phyloP scores from a whole-genome alignment of 768 basidiomycete genomes.

The Calvatia gigantea region DNA sequence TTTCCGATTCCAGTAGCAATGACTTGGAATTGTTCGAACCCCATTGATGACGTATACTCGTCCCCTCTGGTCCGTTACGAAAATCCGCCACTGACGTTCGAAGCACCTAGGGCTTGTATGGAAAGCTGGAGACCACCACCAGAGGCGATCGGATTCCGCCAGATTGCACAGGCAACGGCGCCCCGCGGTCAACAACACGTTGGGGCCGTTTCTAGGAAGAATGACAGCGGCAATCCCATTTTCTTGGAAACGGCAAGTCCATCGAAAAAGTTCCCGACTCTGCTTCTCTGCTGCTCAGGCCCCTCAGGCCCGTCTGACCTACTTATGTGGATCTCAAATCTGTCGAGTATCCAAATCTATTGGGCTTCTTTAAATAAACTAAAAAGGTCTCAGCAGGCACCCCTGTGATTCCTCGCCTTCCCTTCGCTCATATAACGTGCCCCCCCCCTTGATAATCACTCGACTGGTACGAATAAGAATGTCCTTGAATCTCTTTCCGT shows the following conservation, averaged over 20 bases:
- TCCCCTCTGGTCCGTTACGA: no score
- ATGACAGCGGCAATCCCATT: slow-evolving; percentile 10
- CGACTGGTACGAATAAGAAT: background rate
- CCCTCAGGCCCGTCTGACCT: no score
- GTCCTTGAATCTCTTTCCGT: background rate
- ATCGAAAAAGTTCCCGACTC: background rate
- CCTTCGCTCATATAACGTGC: background rate
- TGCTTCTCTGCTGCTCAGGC: background rate
- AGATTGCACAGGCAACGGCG: background rate
- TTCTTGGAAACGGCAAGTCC: background rate
- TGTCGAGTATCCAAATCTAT: background rate
- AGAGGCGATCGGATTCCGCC: background rate
- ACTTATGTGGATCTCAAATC: background rate
- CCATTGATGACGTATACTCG: no score
- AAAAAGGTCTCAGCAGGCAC: slow-evolving; percentile 8
- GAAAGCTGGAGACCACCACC: no score
- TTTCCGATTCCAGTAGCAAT: no score
- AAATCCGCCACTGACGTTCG: no score
- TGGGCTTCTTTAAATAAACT: background rate
- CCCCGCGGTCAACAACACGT: background rate
- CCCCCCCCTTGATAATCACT: background rate
- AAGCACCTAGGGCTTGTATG: no score
- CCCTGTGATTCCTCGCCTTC: background rate
- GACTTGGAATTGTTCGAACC: no score
- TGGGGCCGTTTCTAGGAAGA: slow-evolving; percentile 4